Evolutionary conservation across 2,329 filamentous ascomycete species (phyloP), one percentile per base, ranked within the genome.

Genomic region (Cladosporium phlei): DNA sequence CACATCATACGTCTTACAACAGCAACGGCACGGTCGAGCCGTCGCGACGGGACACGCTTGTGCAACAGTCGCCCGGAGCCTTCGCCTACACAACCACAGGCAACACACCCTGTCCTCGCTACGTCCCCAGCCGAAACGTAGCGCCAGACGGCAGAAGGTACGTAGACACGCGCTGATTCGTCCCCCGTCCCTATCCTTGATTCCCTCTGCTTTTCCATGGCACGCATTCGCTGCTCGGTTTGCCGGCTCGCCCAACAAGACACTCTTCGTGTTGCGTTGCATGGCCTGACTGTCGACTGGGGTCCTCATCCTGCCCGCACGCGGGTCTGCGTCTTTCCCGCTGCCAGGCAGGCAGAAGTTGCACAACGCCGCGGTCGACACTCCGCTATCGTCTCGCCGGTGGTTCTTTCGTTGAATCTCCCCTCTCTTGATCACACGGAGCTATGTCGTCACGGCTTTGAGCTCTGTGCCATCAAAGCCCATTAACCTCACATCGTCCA

Each of bases 141-240:
- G 64, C 69, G 64, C 67, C 72, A 57, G 74, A 79, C 64, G 65
- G 48, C 40, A 59, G 70, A 65, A 70, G 69, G 76, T 79, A 75
- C 73, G 76, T 78, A 60, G 51, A 60, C n/a, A 19, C 38, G 2
- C 27, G 14, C 22, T 40, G 42, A 37, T 45, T 37, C 32, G 22
- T 37, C 32, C 14, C 25, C 30, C 21, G 22, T 39, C 20, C 24
- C 43, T 27, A 34, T 27, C 27, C 38, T 39, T 39, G 25, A 37
- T 27, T 22, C 35, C n/a, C n/a, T n/a, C 40, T 35, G 11, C 38
- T 39, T 25, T 25, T 53, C 57, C 60, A 63, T 59, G 62, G 58
- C 16, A 22, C 33, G 21, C 19, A 34, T 33, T 38, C 34, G 39
- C 20, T 34, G 11, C 27, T 34, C 32, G 35, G 12, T 19, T 21